Evolutionary conservation across 768 basidiomycete genomes (phyloP), one percentile per base, ranked within the genome.

Genomic region (Pleurotus salmoneostramineus): DNA sequence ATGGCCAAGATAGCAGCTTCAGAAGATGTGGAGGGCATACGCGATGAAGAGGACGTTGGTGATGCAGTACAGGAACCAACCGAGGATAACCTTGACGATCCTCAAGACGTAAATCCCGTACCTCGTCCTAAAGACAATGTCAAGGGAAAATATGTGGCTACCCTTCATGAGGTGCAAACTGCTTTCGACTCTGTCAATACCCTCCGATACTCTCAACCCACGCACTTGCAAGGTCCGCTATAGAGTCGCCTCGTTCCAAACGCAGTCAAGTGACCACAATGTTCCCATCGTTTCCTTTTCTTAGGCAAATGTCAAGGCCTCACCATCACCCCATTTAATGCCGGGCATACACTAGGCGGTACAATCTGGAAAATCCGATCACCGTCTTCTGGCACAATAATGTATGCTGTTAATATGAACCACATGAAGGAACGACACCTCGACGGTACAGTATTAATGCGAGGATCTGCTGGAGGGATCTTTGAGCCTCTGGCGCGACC

Each of bases 311-410:
- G 91, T 66, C 91, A 95, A 69, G 93, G 93, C 14, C 75, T 95
- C 65, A 95, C 94, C 1, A 91, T 99, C 61, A 95, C 95, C 14
- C 94, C 97, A 1, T 97, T 95, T 72, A 89, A 91, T 65, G 90
- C 94, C 10, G 97, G 96, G 0, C 95, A 98, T 70, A 93, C 93
- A 0, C 82, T 99, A 12, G 97, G 97, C 60, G 97, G 96, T 45
- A 93, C 95, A 4, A 91, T 99, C 61, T 98, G 95, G 95, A 98
- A 98, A 68, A 90, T 99, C 60, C 87, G 97, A n/a, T 98, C 95
- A 0, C 95, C 97, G 2, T 94, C 95, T 0, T 92, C 93, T 8
- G 96, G 95, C 3, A 98, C 97, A 3, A 89, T 98, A 35, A 77
- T 98, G 27, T 98, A 99, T 68, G 95, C 95, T 6, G 92, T 98